Evolutionary conservation across 805 yeast genomes (phyloP).

Genomic region (Babjeviella inositovora): DNA sequence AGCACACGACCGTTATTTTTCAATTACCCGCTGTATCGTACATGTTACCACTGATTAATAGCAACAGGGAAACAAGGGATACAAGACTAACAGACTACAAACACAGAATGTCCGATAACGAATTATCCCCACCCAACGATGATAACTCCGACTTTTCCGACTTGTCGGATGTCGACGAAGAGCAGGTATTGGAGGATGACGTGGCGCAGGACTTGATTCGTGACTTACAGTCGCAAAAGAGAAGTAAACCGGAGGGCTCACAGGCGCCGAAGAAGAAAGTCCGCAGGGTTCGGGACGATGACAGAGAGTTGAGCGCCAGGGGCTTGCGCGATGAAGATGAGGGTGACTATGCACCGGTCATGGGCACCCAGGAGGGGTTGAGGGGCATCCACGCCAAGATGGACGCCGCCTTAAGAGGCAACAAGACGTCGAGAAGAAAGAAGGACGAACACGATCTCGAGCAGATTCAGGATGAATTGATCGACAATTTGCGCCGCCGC

Average conservation of each 20-base stretch:
- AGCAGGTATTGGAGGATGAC: constrained; percentile 11
- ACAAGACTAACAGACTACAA: constrained; percentile 1
- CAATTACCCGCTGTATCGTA: no score
- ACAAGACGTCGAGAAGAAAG: constrained; percentile 41
- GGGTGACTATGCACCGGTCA: constrained; percentile 7
- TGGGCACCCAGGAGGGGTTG: constrained; percentile 37
- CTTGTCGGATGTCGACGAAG: constrained; percentile 19
- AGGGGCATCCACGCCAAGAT: constrained; percentile 67
- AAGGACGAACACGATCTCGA: constrained; percentile 90
- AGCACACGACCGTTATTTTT: no score
- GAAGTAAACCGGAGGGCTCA: constrained; percentile 1
- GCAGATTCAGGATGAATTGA: constrained; percentile 85
- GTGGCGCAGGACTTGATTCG: constrained; percentile 3
- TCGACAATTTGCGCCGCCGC: constrained; percentile 64
- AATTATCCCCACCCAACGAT: constrained; percentile 1
- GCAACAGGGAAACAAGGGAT: not conserved
- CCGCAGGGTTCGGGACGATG: no score
- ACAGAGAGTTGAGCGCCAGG: no score
- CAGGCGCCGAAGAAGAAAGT: no score
- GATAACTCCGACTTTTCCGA: constrained; percentile 11
- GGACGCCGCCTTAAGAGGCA: constrained; percentile 58
- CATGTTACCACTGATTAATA: constrained; percentile 2
- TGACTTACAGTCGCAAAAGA: constrained; percentile 1
- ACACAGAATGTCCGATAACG: constrained; percentile 2
- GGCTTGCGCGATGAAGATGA: constrained; percentile 2